Evolutionary conservation across 2,329 filamentous ascomycete species (phyloP).

Genomic region (Aspergillus jensenii): DNA sequence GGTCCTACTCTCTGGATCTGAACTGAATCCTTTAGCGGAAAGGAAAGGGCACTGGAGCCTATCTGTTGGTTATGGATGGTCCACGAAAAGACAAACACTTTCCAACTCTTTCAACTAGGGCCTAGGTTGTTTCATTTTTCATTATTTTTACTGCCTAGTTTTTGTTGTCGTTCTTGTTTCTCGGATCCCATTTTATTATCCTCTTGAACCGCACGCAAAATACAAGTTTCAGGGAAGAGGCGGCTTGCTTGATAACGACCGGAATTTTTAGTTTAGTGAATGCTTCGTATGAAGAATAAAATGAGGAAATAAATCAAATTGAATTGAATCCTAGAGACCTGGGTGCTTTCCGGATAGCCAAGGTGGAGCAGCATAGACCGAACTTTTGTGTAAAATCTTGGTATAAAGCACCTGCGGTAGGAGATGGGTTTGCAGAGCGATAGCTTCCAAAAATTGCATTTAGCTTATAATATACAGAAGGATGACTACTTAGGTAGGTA

Average conservation of each 20-base stretch:
- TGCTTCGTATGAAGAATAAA: neutral
- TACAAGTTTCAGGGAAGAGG: neutral
- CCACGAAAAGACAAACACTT: neutral
- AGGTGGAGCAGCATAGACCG: too few relatives aligned
- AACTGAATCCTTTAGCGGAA: neutral
- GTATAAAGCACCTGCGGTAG: neutral
- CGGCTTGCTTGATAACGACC: too few relatives aligned
- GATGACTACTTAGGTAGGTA: neutral
- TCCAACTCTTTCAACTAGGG: neutral
- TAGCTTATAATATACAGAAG: neutral
- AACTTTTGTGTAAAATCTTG: neutral
- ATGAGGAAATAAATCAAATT: neutral
- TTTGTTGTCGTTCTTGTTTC: neutral
- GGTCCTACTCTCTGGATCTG: neutral
- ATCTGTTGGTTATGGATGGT: neutral
- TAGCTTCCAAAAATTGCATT: neutral
- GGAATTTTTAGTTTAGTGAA: neutral
- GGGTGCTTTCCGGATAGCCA: too few relatives aligned
- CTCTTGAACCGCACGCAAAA: neutral
- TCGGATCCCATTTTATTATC: neutral
- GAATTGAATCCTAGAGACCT: neutral
- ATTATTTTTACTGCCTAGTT: neutral
- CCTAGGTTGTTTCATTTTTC: neutral
- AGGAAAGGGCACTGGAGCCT: neutral
- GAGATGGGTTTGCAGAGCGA: too few relatives aligned